phyloP scores from a whole-genome alignment of 148 eudicot genomes.

The Suaeda aralocaspica region DNA sequence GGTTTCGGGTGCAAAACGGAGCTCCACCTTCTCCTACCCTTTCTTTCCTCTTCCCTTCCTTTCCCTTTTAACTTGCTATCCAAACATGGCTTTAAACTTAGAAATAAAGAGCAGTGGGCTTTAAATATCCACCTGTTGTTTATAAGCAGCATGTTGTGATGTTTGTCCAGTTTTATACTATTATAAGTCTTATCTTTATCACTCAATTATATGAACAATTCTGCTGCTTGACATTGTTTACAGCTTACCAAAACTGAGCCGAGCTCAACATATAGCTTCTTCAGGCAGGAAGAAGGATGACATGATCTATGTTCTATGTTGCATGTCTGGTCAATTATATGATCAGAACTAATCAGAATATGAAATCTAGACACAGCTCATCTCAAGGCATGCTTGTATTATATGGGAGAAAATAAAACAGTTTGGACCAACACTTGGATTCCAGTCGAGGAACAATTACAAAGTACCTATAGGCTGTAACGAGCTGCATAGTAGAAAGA shows the following conservation, averaged over 20 bases:
- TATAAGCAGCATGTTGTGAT: neutral
- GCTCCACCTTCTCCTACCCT: too few relatives aligned
- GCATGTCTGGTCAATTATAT: neutral
- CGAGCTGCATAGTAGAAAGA: neutral
- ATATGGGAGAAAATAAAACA: neutral
- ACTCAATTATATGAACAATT: neutral
- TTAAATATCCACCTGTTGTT: neutral
- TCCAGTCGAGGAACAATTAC: neutral
- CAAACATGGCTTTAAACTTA: too few relatives aligned
- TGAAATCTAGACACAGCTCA: slow-evolving; percentile 1
- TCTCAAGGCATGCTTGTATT: slow-evolving; percentile 10
- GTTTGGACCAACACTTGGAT: neutral
- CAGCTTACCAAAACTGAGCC: slow-evolving; percentile 78
- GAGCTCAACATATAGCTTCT: slow-evolving; percentile 69
- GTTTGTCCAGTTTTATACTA: neutral
- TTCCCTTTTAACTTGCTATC: too few relatives aligned
- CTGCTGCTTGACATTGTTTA: slow-evolving; percentile 18
- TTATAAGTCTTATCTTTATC: neutral
- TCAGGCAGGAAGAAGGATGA: slow-evolving; percentile 55
- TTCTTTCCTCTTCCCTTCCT: too few relatives aligned
- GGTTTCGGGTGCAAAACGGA: too few relatives aligned
- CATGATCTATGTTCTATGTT: neutral
- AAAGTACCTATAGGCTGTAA: neutral
- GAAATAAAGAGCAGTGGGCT: neutral
- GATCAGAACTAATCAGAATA: neutral